Evolutionary conservation across 2,329 filamentous ascomycete species (phyloP), one percentile per base, ranked within the genome.

Genomic region (Plectosphaerella cucumerina): DNA sequence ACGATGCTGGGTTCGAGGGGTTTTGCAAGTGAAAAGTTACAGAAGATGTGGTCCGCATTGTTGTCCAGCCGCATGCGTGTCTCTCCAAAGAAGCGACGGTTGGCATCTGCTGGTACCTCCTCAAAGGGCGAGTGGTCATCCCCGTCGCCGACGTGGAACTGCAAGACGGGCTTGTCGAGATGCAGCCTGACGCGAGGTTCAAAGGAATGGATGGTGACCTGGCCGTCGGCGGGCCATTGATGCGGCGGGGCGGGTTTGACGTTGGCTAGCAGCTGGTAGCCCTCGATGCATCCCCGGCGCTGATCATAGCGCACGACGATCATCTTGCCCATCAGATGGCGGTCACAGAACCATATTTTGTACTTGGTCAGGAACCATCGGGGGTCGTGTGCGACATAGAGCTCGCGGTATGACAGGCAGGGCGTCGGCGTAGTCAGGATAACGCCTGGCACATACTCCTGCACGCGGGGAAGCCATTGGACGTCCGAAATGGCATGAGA

Each of bases 291-390:
- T 15, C 86, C 87, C 42, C 82, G 76, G 4, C 80, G 71, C 44
- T 84, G 80, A 63, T 96, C 84, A 62, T 91, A 97, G 12, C 88
- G 84, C n/a, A 80, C 78, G 37, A 96, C 62, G 22, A 96, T 77
- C 41, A 96, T 68, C 63, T 87, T 87, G 0, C 92, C 92, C 2
- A 80, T 85, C 45, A 90, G 77, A 26, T 85, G 79, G 2, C 75
- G 78, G 66, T 96, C 90, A 53, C 84, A 81, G 62, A 96, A 93
- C 92, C 92, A 97, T 56, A 97, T 74, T 67, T 89, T 92, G 63
- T 89, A 76, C 48, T 81, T 83, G 0, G 89, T 77, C 1, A 97
- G 74, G 61, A 96, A 96, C 92, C 92, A 97, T 60, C 86, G 83
- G 0, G 87, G 86, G 56, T 94, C 80, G 64, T 94, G 88, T 18